These are phyloP conservation scores for Thinopyrum elongatum DNA, from an alignment of 176 grass and related monocot species.

Conservation along the genomic window DNA sequence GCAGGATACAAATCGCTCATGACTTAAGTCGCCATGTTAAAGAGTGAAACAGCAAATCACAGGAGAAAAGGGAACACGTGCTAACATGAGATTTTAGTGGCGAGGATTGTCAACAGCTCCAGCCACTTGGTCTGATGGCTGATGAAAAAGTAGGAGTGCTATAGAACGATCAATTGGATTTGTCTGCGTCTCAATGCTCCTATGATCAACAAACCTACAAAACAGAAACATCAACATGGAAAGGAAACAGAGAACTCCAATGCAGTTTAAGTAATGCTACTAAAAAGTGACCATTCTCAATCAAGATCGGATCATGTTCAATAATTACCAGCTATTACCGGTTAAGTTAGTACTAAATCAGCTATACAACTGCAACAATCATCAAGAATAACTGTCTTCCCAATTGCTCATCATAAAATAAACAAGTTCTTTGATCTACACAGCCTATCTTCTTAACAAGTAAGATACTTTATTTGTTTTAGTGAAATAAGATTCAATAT, in stretches of 20 bases:
- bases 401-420: background rate
- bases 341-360: background rate
- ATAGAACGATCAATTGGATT: constrained; percentile 90
- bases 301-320: background rate
- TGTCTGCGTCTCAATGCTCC: constrained; percentile 73
- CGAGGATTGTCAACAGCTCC: constrained; percentile 40
- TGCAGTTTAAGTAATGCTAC: background rate
- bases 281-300: background rate
- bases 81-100: constrained; percentile 41
- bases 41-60: background rate
- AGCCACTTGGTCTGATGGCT: constrained; percentile 31
- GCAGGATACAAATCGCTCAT: constrained; percentile 8
- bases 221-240: constrained; percentile 36
- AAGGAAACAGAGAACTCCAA: constrained; percentile 4
- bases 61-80: constrained; percentile 25
- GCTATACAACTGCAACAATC: background rate
- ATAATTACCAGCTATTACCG: background rate
- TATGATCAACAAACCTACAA: constrained; percentile 50
- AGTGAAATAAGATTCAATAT: background rate
- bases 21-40: background rate
- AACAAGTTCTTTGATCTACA: background rate
- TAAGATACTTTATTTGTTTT: background rate
- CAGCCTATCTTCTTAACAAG: background rate
- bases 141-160: constrained; percentile 79
- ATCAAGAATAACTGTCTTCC: background rate